A percentile compares a stretch with the other conserved stretches of the same genome.
These are phyloP conservation scores for cucumber (Cucumis sativus) DNA, from an alignment of 306 rosid species.

Conservation along the genomic window DNA sequence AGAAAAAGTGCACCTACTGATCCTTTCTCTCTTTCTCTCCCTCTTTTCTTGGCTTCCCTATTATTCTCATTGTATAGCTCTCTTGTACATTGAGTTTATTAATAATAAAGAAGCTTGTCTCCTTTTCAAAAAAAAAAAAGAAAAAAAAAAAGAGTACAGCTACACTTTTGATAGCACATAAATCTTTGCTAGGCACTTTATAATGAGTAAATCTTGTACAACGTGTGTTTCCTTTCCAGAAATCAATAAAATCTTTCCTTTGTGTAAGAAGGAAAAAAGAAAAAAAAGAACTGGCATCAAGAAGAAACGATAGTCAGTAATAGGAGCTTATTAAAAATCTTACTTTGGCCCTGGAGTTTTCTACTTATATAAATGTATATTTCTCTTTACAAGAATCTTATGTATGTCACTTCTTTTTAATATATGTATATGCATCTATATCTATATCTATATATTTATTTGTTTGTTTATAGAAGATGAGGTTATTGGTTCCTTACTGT, in stretches of 20 bases:
- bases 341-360: background rate
- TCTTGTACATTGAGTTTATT: too few relatives aligned
- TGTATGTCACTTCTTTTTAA: background rate
- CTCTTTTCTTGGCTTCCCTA: too few relatives aligned
- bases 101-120: too few relatives aligned
- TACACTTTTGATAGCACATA: background rate
- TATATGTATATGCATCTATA: background rate
- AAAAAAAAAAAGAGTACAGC: too few relatives aligned
- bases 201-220: background rate
- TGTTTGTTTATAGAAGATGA: background rate
- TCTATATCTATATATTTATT: background rate
- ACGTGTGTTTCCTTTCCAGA: background rate
- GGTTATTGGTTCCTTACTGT: background rate
- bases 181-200: background rate
- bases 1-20: too few relatives aligned
- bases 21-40: too few relatives aligned
- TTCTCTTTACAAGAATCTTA: background rate
- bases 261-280: too few relatives aligned
- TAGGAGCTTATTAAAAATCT: background rate
- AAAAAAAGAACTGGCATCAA: too few relatives aligned
- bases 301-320: background rate
- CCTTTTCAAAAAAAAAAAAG: too few relatives aligned
- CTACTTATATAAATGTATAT: background rate
- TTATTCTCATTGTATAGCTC: too few relatives aligned
- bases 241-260: background rate